Evolutionary conservation across 169 alveolate species (phyloP).

Genomic region (Eimeria falciformis): DNA sequence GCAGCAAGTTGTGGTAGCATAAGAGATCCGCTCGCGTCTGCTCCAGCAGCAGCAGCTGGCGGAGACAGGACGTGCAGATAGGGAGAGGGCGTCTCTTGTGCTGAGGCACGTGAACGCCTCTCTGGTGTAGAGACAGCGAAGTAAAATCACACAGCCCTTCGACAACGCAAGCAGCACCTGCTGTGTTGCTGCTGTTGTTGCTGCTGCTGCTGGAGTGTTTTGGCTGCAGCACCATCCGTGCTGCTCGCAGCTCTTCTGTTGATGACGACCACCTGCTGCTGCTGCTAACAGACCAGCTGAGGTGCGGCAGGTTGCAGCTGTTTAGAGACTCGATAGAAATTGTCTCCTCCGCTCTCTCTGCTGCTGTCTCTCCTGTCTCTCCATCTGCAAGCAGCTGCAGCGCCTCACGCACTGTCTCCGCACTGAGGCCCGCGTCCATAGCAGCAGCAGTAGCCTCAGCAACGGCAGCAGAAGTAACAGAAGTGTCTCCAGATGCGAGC

Average conservation of each 20-base stretch:
- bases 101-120: not conserved
- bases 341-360: not conserved
- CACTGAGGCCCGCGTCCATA: not conserved
- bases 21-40: conserved; percentile 26
- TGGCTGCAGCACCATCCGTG: not conserved
- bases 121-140: conserved; percentile 40
- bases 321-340: not conserved
- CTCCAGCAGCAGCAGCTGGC: conserved; percentile 37
- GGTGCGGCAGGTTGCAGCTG: conserved; percentile 23
- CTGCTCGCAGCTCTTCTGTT: not conserved
- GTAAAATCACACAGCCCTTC: conserved; percentile 41
- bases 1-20: conserved; percentile 47
- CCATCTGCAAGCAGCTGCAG: not conserved
- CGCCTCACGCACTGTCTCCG: not conserved
- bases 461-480: not conserved
- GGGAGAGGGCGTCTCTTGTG: not conserved
- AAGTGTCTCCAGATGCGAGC: no score
- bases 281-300: not conserved
- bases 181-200: not conserved
- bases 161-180: conserved; percentile 2
- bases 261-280: conserved; percentile 7
- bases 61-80: not conserved
- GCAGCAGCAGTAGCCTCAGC: not conserved
- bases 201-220: not conserved
- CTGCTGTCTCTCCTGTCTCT: not conserved